Evolutionary conservation across 1,139 yeast genomes (phyloP).

Genomic region (Arxiozyma telluris): DNA sequence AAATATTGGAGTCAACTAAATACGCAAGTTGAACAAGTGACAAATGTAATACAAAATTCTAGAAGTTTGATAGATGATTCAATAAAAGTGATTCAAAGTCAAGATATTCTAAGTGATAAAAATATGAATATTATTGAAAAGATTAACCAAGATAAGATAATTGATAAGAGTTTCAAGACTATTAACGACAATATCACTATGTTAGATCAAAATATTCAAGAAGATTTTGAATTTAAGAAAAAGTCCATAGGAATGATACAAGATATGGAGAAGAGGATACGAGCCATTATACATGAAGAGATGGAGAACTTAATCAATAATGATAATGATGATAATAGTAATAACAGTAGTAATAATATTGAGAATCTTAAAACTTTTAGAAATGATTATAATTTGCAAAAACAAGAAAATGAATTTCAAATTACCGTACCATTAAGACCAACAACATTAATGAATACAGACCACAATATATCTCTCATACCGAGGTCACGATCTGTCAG

Average conservation of each 20-base stretch:
- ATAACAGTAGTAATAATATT: not conserved
- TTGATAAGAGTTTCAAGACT: conserved; percentile 13
- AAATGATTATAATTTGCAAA: not conserved
- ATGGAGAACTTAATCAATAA: not conserved
- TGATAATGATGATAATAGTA: not conserved
- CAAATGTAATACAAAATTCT: conserved; percentile 11
- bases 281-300: conserved; percentile 7
- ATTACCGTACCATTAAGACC: not conserved
- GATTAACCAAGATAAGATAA: conserved; percentile 9
- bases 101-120: conserved; percentile 6
- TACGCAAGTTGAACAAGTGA: conserved; percentile 14
- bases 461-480: not conserved
- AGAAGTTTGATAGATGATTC: conserved; percentile 13
- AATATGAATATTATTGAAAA: conserved; percentile 10
- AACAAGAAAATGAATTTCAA: not conserved
- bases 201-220: not conserved
- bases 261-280: conserved; percentile 4
- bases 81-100: conserved; percentile 13
- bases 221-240: not conserved
- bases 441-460: not conserved
- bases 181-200: conserved; percentile 10
- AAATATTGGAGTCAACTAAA: conserved; percentile 20
- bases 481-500: conserved; percentile 2
- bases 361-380: not conserved
- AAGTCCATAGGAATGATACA: not conserved